phyloP scores from a whole-genome alignment of 2,329 filamentous ascomycete genomes.

The Cryphonectria japonica region DNA sequence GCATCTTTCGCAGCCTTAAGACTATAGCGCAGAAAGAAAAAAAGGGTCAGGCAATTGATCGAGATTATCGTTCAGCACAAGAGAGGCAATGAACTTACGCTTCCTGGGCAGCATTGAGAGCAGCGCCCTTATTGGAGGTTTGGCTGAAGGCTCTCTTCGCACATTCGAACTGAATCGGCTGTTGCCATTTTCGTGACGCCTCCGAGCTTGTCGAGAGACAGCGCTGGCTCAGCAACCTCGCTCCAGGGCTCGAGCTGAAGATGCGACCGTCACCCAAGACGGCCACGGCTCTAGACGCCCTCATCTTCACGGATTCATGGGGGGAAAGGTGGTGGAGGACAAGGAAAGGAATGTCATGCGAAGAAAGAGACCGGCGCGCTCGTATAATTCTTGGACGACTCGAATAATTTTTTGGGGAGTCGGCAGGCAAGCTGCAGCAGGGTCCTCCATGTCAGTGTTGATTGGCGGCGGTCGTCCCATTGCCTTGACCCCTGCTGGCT shows the following conservation, averaged over 20 bases:
- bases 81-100: constrained; percentile 37
- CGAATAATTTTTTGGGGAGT: constrained; percentile 29
- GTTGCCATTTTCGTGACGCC: constrained; percentile 38
- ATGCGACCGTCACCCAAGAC: constrained; percentile 44
- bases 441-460: not conserved
- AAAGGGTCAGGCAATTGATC: constrained; percentile 11
- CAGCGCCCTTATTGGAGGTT: constrained; percentile 39
- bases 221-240: constrained; percentile 40
- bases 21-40: constrained; percentile 33
- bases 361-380: constrained; percentile 22
- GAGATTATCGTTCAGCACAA: too few species aligned
- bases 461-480: not conserved
- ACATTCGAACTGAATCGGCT: constrained; percentile 37
- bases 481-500: not conserved
- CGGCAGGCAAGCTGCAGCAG: constrained; percentile 24
- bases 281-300: constrained; percentile 44
- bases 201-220: constrained; percentile 36
- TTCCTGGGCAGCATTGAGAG: constrained; percentile 42
- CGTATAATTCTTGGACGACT: constrained; percentile 6
- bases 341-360: constrained; percentile 28
- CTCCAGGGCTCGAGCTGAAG: constrained; percentile 39
- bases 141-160: constrained; percentile 47
- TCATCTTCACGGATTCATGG: constrained; percentile 41
- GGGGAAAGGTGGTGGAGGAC: constrained; percentile 29
- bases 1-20: constrained; percentile 60